Conservation (phyloP, 169 alveolate genomes). For the Eimeria necatrix region DNA sequence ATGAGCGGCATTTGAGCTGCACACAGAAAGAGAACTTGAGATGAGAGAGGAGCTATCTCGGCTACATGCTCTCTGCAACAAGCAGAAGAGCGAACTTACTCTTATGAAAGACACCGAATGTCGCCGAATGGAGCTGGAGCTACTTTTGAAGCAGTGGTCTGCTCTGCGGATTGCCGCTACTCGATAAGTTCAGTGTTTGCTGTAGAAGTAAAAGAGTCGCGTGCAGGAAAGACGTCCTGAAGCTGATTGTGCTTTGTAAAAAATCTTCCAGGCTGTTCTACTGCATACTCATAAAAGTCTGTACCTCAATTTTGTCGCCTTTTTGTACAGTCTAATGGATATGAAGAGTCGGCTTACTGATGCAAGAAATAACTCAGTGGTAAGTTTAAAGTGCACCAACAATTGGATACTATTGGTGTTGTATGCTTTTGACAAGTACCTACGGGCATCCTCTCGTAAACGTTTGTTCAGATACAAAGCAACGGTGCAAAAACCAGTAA, state of each 20-base stretch:
- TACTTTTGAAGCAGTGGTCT: conserved; percentile 65
- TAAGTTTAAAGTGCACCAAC: not conserved
- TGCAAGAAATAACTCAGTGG: conserved; percentile 10
- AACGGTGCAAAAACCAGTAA: not conserved
- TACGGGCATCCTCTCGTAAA: too few species aligned
- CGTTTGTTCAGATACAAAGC: not conserved
- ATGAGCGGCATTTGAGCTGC: not conserved
- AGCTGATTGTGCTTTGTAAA: too few species aligned
- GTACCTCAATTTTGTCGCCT: too few species aligned
- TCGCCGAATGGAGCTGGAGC: conserved; percentile 69
- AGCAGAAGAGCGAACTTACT: conserved; percentile 53
- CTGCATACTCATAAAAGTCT: too few species aligned
- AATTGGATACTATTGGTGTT: too few species aligned
- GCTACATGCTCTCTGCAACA: conserved; percentile 49
- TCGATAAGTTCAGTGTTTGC: not conserved
- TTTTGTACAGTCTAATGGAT: conserved; percentile 23
- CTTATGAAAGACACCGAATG: conserved; percentile 52
- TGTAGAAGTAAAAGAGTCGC: too few species aligned
- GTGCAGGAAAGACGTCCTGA: too few species aligned
- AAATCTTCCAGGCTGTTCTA: too few species aligned
- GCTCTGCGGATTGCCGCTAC: not conserved
- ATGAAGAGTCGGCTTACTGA: conserved; percentile 50
- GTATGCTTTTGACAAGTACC: too few species aligned
- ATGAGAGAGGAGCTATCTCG: conserved; percentile 71
- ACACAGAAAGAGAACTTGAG: conserved; percentile 51